A percentile compares a stretch with the other conserved stretches of the same genome.
These are phyloP conservation scores for Sextonia rubra DNA, from an alignment of 164 flowering plant species.

Conservation along the genomic window DNA sequence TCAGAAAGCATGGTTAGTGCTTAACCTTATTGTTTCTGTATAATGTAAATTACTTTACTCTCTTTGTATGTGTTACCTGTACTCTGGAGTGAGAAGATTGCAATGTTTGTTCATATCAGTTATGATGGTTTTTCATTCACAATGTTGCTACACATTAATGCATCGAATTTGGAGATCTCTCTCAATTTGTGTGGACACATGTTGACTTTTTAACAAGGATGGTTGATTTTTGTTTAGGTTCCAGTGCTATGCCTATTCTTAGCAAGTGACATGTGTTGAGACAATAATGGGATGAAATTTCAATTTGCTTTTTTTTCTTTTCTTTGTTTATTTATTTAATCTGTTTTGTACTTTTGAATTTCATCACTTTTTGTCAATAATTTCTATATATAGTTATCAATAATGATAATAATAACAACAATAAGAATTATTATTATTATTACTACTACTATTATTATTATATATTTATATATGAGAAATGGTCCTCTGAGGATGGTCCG, in stretches of 20 bases:
- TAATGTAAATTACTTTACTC: not conserved
- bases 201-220: not conserved
- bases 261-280: not conserved
- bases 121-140: too few relatives aligned
- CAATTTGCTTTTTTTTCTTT: slow-evolving; percentile 1
- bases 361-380: too few relatives aligned
- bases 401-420: too few relatives aligned
- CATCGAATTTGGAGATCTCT: not conserved
- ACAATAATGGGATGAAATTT: not conserved
- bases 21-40: not conserved
- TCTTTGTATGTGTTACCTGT: not conserved
- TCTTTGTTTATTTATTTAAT: not conserved
- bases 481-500: too few relatives aligned
- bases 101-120: too few relatives aligned
- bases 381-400: too few relatives aligned
- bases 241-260: not conserved
- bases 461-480: too few relatives aligned
- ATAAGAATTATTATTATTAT: too few relatives aligned
- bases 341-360: not conserved
- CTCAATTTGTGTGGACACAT: not conserved
- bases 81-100: too few relatives aligned
- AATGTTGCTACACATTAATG: too few relatives aligned
- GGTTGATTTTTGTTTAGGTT: too few relatives aligned
- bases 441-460: too few relatives aligned
- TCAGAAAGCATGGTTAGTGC: slow-evolving; percentile 86